Percentiles rank a stretch among this genome's conserved stretches.
phyloP scores from a whole-genome alignment of 345 rosid species.

The Pugionium cornutum region DNA sequence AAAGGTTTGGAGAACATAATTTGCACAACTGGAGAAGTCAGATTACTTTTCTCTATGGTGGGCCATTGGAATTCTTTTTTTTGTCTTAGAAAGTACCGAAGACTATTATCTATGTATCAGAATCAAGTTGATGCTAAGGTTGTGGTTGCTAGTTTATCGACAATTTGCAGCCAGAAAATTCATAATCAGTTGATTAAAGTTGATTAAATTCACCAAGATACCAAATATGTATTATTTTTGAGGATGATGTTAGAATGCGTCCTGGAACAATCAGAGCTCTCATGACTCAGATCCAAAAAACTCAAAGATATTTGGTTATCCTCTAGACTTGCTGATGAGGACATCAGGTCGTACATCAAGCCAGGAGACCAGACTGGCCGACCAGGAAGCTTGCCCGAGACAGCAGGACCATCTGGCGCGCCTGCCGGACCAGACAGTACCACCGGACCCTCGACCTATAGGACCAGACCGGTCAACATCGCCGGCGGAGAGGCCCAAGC shows the following conservation, averaged over 20 bases:
- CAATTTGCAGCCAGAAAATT: slow-evolving; percentile 53
- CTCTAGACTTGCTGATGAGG: slow-evolving; percentile 96
- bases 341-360: too few species aligned
- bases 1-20: slow-evolving; percentile 98
- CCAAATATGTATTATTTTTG: slow-evolving; percentile 39
- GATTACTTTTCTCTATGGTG: slow-evolving; percentile 97
- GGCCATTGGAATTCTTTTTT: slow-evolving; percentile 78
- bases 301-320: slow-evolving; percentile 91
- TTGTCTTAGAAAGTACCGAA: slow-evolving; percentile 85
- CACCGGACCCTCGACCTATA: too few species aligned
- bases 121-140: slow-evolving; percentile 73
- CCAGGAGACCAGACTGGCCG: too few species aligned
- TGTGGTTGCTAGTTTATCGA: slow-evolving; percentile 67
- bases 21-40: slow-evolving; percentile 94
- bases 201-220: slow-evolving; percentile 83
- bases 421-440: too few species aligned
- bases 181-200: slow-evolving; percentile 96
- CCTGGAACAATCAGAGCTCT: slow-evolving; percentile 97
- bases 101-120: slow-evolving; percentile 76
- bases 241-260: slow-evolving; percentile 96
- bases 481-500: too few species aligned
- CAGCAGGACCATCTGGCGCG: too few species aligned
- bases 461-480: too few species aligned
- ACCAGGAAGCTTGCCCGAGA: too few species aligned
- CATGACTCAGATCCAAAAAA: slow-evolving; percentile 85